These are phyloP conservation scores for Sugiyamaella grinbergsii DNA, from an alignment of 1,139 yeast genomes.

Conservation along the genomic window DNA sequence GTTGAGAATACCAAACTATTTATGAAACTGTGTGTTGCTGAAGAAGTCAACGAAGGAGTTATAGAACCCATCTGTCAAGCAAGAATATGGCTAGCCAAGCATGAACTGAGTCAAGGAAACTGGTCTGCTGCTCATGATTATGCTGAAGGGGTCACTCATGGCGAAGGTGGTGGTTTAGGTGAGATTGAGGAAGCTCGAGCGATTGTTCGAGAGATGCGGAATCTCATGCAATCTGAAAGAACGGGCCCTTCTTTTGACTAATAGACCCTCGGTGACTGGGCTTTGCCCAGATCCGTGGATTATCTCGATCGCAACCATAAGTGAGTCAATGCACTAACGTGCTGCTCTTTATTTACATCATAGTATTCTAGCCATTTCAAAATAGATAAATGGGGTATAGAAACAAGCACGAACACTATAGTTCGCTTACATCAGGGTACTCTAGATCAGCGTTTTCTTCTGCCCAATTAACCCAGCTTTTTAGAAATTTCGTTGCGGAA, in stretches of 20 bases:
- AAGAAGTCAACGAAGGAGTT: slow-evolving; percentile 57
- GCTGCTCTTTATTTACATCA: background rate
- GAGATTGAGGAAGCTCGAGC: slow-evolving; percentile 89
- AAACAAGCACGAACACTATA: background rate
- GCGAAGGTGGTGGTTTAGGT: slow-evolving; percentile 66
- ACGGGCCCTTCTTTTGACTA: background rate
- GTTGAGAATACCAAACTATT: slow-evolving; percentile 57
- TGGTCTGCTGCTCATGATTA: slow-evolving; percentile 72
- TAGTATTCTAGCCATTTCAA: background rate
- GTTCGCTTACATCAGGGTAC: slow-evolving; percentile 54
- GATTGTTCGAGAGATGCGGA: slow-evolving; percentile 62
- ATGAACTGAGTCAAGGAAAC: slow-evolving; percentile 58
- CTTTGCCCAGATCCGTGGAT: background rate
- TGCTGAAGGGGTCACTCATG: slow-evolving; percentile 63
- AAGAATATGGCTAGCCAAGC: slow-evolving; percentile 80
- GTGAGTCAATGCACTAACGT: no score
- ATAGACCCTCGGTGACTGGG: background rate
- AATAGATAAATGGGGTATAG: background rate
- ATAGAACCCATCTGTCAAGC: slow-evolving; percentile 83
- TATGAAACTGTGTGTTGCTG: slow-evolving; percentile 75
- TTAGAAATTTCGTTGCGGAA: slow-evolving; percentile 58
- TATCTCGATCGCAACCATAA: no score
- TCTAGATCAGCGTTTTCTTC: slow-evolving; percentile 68
- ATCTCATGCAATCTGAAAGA: slow-evolving; percentile 14
- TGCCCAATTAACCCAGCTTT: slow-evolving; percentile 70